phyloP scores from a whole-genome alignment of 306 rosid species.

The Oemleria cerasiformis region DNA sequence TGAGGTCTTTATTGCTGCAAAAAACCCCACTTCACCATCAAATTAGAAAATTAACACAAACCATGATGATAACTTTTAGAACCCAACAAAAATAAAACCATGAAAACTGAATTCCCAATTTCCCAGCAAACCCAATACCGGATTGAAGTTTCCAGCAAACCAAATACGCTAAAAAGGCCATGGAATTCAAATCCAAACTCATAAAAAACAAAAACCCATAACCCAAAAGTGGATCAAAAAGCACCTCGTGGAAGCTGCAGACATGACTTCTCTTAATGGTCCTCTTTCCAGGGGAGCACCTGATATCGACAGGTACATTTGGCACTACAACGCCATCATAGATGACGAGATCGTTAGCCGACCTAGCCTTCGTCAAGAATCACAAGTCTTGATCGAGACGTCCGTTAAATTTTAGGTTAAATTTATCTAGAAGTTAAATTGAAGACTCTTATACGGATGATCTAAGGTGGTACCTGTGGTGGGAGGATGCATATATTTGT shows the following conservation, averaged over 20 bases:
- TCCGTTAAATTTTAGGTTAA: too few species aligned
- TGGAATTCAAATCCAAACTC: conserved; percentile 22
- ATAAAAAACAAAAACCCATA: conserved; percentile 1
- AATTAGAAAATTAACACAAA: conserved; percentile 1
- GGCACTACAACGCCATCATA: conserved; percentile 51
- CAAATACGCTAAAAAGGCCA: background rate
- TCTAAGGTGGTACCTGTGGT: too few species aligned
- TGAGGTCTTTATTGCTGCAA: too few species aligned
- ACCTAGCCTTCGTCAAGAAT: conserved; percentile 49
- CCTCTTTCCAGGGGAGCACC: conserved; percentile 40
- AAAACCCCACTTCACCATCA: background rate
- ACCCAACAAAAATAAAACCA: background rate
- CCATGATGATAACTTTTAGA: background rate
- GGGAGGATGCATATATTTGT: too few species aligned
- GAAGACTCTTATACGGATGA: too few species aligned
- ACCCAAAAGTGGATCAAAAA: conserved; percentile 21
- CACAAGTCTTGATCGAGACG: conserved; percentile 83
- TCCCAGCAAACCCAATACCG: conserved; percentile 9
- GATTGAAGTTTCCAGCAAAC: conserved; percentile 11
- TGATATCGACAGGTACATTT: conserved; percentile 62
- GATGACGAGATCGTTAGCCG: conserved; percentile 58
- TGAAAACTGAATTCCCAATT: background rate
- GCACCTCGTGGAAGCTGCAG: conserved; percentile 72
- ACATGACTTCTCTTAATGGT: conserved; percentile 43
- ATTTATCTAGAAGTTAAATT: too few species aligned